Evolutionary conservation across 768 basidiomycete genomes (phyloP).

Genomic region (Podaxis sp.): DNA sequence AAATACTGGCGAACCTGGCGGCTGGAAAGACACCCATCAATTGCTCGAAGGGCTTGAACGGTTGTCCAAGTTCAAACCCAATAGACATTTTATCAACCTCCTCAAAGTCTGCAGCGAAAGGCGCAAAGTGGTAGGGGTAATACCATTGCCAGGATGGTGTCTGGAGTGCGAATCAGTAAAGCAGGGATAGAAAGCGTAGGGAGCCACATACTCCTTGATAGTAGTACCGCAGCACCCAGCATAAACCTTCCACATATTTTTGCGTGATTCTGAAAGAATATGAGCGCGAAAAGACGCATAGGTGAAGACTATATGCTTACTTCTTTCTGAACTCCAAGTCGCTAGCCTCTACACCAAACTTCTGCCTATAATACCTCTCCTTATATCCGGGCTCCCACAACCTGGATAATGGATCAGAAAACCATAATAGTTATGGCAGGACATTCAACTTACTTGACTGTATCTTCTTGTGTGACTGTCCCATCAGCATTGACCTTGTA

Average conservation of each 20-base stretch:
- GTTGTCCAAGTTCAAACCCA: slow-evolving; percentile 72
- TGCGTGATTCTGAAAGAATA: slow-evolving; percentile 57
- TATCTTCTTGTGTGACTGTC: slow-evolving; percentile 91
- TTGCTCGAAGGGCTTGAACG: slow-evolving; percentile 97
- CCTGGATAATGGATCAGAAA: slow-evolving; percentile 36
- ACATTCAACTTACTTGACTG: slow-evolving; percentile 66
- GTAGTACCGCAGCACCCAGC: slow-evolving; percentile 96
- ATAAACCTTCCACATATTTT: slow-evolving; percentile 88
- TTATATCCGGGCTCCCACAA: slow-evolving; percentile 96
- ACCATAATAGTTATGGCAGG: not conserved
- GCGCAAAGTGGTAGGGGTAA: slow-evolving; percentile 97
- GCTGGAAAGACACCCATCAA: slow-evolving; percentile 98
- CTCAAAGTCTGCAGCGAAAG: slow-evolving; percentile 93
- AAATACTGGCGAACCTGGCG: slow-evolving; percentile 54
- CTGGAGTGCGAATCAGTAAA: slow-evolving; percentile 30
- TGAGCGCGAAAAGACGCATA: not conserved
- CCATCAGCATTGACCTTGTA: slow-evolving; percentile 87
- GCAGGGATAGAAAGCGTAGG: slow-evolving; percentile 1
- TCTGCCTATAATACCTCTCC: slow-evolving; percentile 91
- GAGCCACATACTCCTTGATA: slow-evolving; percentile 83
- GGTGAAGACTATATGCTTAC: slow-evolving; percentile 39
- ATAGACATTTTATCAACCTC: slow-evolving; percentile 77
- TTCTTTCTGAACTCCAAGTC: slow-evolving; percentile 68
- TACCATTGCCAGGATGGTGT: slow-evolving; percentile 98
- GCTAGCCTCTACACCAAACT: slow-evolving; percentile 75